A percentile compares a stretch with the other conserved stretches of the same genome.
These are phyloP conservation scores for Zasmidium cellare DNA, from an alignment of 2,329 filamentous ascomycete species.

Conservation along the genomic window DNA sequence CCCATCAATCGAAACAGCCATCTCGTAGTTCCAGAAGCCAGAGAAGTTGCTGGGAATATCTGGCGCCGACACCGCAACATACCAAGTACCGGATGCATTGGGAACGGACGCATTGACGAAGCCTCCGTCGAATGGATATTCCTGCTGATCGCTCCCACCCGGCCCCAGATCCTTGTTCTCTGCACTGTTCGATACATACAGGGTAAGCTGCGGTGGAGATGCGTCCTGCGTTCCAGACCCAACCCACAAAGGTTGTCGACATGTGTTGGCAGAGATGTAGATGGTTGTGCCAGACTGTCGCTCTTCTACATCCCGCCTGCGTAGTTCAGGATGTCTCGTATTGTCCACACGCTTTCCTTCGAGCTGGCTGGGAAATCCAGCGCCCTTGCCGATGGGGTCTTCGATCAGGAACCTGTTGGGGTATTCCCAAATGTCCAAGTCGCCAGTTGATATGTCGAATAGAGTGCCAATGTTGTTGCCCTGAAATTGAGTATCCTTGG, in stretches of 20 bases:
- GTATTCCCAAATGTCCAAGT: constrained; percentile 65
- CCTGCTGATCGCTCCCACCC: constrained; percentile 48
- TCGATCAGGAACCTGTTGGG: constrained; percentile 56
- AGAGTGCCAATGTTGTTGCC: constrained; percentile 63
- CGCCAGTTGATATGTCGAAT: constrained; percentile 58
- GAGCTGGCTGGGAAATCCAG: constrained; percentile 31
- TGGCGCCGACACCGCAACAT: constrained; percentile 73
- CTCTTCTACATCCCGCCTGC: constrained; percentile 25
- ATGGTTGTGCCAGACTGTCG: constrained; percentile 50
- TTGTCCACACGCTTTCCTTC: constrained; percentile 9
- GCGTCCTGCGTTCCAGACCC: constrained; percentile 46
- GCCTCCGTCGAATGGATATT: constrained; percentile 62
- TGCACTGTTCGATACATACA: constrained; percentile 69
- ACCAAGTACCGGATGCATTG: constrained; percentile 66
- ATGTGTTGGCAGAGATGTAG: constrained; percentile 85
- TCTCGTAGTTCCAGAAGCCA: constrained; percentile 74
- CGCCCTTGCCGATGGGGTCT: constrained; percentile 32
- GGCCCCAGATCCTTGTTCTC: constrained; percentile 68
- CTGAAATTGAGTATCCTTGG: constrained; percentile 23
- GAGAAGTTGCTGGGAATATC: constrained; percentile 60
- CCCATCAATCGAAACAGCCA: constrained; percentile 78
- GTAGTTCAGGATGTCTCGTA: constrained; percentile 26
- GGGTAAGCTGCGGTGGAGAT: constrained; percentile 65
- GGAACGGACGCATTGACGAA: constrained; percentile 64
- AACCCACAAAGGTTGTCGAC: constrained; percentile 68